Evolutionary conservation across 148 eudicot species (phyloP).

Genomic region (Rhododendron ovatum): DNA sequence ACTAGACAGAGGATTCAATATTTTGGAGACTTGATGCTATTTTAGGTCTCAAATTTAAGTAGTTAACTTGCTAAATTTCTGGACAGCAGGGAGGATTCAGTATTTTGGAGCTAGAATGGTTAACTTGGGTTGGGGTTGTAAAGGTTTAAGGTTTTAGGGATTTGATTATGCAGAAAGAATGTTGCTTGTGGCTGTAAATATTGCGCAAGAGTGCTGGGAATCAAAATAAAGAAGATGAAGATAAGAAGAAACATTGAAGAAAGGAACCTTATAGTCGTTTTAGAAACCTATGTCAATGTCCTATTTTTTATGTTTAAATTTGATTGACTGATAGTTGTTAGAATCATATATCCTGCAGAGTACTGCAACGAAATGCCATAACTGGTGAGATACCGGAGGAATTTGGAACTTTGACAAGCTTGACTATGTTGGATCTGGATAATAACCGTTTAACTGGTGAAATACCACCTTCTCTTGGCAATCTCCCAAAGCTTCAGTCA

Average conservation of each 20-base stretch:
- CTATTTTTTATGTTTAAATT: neutral
- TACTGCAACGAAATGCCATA: conserved; percentile 71
- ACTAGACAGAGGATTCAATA: neutral
- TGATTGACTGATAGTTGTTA: neutral
- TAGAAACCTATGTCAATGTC: neutral
- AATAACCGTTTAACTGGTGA: conserved; percentile 65
- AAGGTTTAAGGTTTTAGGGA: neutral
- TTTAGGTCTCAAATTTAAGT: neutral
- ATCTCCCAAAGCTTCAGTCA: conserved; percentile 63
- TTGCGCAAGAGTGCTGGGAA: neutral
- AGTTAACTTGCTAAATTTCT: neutral
- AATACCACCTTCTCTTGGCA: conserved; percentile 84
- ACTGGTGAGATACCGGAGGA: conserved; percentile 71
- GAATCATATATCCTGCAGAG: conserved; percentile 34
- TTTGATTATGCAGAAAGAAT: neutral
- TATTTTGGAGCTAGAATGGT: neutral
- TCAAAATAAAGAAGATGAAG: neutral
- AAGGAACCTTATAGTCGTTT: neutral
- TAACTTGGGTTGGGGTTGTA: neutral
- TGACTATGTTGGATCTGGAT: conserved; percentile 70
- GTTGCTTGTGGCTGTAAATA: neutral
- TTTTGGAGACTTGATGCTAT: neutral
- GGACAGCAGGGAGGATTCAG: neutral
- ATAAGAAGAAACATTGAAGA: neutral
- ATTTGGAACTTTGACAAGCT: conserved; percentile 63